phyloP scores from a whole-genome alignment of 2,329 filamentous ascomycete species.

The Xylariaceae sp. region DNA sequence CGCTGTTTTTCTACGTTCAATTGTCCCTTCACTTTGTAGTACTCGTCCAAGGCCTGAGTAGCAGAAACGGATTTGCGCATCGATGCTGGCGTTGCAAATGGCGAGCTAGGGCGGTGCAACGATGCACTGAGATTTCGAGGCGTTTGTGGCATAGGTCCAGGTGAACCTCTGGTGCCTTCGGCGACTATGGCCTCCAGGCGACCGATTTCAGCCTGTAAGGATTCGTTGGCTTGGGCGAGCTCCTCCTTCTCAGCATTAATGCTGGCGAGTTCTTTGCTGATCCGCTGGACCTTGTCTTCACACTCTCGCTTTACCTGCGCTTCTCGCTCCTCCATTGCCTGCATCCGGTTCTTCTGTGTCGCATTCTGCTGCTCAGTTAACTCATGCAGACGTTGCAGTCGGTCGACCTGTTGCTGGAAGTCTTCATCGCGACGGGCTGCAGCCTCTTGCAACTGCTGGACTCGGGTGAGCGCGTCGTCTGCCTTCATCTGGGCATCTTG shows the following conservation, averaged over 20 bases:
- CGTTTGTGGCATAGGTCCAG: conserved; percentile 50
- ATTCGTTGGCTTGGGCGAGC: conserved; percentile 44
- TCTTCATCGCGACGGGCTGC: conserved; percentile 77
- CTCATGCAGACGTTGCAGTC: conserved; percentile 73
- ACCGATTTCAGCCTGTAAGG: conserved; percentile 50
- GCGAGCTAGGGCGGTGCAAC: conserved; percentile 50
- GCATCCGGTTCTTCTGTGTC: conserved; percentile 64
- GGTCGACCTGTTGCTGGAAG: conserved; percentile 81
- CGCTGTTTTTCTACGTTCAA: conserved; percentile 69
- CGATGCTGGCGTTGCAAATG: conserved; percentile 57
- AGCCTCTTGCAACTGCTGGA: conserved; percentile 81
- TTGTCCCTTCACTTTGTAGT: conserved; percentile 64
- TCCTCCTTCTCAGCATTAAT: conserved; percentile 44
- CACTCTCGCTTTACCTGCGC: conserved; percentile 63
- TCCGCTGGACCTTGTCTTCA: conserved; percentile 52
- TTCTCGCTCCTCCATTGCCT: conserved; percentile 59
- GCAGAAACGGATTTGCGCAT: conserved; percentile 55
- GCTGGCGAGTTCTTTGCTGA: conserved; percentile 54
- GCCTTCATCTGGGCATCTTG: conserved; percentile 81
- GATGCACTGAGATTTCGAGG: conserved; percentile 54
- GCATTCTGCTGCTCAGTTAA: conserved; percentile 72
- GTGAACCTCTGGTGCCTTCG: conserved; percentile 37
- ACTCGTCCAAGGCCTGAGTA: conserved; percentile 59
- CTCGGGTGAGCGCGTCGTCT: conserved; percentile 73
- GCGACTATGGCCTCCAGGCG: conserved; percentile 46